Evolutionary conservation across 495 filamentous ascomycete genomes (phyloP).

Genomic region (Lophiotrema nucula): DNA sequence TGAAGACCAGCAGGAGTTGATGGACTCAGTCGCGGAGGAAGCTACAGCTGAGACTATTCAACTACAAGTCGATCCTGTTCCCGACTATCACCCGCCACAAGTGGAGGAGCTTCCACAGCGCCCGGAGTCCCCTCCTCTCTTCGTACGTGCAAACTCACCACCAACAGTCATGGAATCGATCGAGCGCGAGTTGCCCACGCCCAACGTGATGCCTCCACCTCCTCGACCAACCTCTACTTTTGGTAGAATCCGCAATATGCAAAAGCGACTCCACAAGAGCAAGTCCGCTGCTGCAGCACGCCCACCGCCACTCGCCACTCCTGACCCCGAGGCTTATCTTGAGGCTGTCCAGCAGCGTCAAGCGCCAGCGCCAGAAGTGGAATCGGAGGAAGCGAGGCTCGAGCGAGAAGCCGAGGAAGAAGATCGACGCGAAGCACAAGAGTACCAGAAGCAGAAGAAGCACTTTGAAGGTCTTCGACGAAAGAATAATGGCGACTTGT

Average conservation of each 20-base stretch:
- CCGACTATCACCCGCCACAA: too few species aligned
- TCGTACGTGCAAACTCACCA: too few species aligned
- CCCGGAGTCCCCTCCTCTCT: too few species aligned
- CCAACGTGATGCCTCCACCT: background rate
- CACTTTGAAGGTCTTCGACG: conserved; percentile 12
- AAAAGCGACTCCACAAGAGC: conserved; percentile 5
- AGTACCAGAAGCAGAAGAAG: conserved; percentile 11
- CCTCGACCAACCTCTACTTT: background rate
- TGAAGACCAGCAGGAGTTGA: background rate
- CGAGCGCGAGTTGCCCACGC: too few species aligned
- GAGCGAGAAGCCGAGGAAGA: background rate
- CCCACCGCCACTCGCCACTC: background rate
- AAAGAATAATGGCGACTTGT: conserved; percentile 4
- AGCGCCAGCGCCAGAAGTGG: background rate
- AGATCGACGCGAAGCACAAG: background rate
- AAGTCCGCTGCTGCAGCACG: conserved; percentile 1
- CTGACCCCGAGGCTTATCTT: background rate
- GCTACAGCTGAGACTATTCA: too few species aligned
- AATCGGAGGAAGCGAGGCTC: background rate
- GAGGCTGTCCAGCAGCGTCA: background rate
- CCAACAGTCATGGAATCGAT: too few species aligned
- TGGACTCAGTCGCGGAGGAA: too few species aligned
- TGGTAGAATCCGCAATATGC: conserved; percentile 5
- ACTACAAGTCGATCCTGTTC: too few species aligned
- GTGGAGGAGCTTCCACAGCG: too few species aligned